Base-by-base conservation (phyloP, 345 rosid genomes). In the Psidium friedrichsthalianum region DNA sequence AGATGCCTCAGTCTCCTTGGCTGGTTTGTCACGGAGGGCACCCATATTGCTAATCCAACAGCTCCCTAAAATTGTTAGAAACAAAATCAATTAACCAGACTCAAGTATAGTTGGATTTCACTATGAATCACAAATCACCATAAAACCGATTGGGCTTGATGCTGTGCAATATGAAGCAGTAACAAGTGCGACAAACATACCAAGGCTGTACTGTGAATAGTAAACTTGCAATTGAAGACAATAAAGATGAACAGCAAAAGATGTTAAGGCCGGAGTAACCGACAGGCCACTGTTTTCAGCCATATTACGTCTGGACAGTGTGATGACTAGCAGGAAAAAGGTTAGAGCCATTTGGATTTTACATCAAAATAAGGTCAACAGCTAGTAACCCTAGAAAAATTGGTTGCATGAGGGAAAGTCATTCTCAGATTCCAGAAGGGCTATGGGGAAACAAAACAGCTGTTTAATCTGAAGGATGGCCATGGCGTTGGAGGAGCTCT, bases 11-110 rank as follows among this genome's bases (percentile, higher is more conserved):
- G 91, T 85, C 90, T 94, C 98, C 94, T 92, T 97, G 86, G 88
- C 88, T 85, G 98, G 90, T 97, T 96, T 88, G 93, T 86, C 88
- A 96, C 98, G 54, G 98, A 97, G 51, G 99, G 98, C 84, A 97
- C 99, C 98, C 99, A 97, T 91, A 97, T 97, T 40, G 98, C 98
- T 87, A 97, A 92, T 86, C 99, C 99, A 87, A 97, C 98, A 74
- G 99, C 98, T 85, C 99, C 99, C 98, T 97, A 88, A 36, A 69
- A 47, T 69, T 69, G 47, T 69, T 69, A 69, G 13, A 18, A 69
- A 86, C 82, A 83, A 85, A 54, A 87, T 84, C 56, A 44, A 87
- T 76, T 83, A 86, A 42, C 64, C 83, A 85, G 76, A 86, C 47
- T 44, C 59, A 51, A 27, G 85, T 61, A 59, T 56, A 55, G 76